phyloP scores from a whole-genome alignment of 2,329 filamentous ascomycete species.

The Coniochaeta prunicola region DNA sequence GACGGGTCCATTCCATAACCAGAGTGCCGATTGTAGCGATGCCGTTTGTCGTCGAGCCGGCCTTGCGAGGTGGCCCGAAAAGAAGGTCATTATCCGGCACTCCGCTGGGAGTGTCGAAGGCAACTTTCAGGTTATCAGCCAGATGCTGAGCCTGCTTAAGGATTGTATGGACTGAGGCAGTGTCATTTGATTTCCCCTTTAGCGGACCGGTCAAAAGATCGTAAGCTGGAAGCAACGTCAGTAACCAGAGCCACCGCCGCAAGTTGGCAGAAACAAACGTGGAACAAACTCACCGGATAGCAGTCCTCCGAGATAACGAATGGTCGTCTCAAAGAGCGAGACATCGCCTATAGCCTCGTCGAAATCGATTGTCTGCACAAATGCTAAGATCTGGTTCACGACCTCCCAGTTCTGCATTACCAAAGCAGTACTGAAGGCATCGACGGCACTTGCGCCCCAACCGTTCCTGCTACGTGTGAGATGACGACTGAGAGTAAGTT shows the following conservation, averaged over 20 bases:
- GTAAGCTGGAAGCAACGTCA: slow-evolving; percentile 38
- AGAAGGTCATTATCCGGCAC: slow-evolving; percentile 64
- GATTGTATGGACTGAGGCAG: slow-evolving; percentile 37
- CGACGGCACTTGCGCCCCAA: slow-evolving; percentile 79
- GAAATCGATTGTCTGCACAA: slow-evolving; percentile 66
- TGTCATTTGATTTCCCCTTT: slow-evolving; percentile 49
- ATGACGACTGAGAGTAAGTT: not conserved
- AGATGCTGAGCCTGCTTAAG: slow-evolving; percentile 61
- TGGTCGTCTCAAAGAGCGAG: slow-evolving; percentile 84
- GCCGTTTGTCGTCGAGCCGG: slow-evolving; percentile 53
- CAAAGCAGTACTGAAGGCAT: slow-evolving; percentile 72
- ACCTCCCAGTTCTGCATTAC: slow-evolving; percentile 65
- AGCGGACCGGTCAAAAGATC: slow-evolving; percentile 67
- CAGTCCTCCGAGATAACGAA: slow-evolving; percentile 77
- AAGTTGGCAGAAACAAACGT: not conserved
- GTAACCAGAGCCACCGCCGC: not conserved
- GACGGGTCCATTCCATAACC: slow-evolving; percentile 75
- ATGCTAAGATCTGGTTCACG: slow-evolving; percentile 63
- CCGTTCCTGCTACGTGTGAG: slow-evolving; percentile 51
- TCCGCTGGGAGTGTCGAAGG: slow-evolving; percentile 70
- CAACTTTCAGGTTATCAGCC: slow-evolving; percentile 66
- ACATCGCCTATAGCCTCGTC: slow-evolving; percentile 51
- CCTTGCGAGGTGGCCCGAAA: slow-evolving; percentile 45
- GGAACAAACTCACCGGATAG: slow-evolving; percentile 52
- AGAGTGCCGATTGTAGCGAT: slow-evolving; percentile 72